Conservation (phyloP, 2,329 filamentous ascomycete species). For the Apiospora koreana region DNA sequence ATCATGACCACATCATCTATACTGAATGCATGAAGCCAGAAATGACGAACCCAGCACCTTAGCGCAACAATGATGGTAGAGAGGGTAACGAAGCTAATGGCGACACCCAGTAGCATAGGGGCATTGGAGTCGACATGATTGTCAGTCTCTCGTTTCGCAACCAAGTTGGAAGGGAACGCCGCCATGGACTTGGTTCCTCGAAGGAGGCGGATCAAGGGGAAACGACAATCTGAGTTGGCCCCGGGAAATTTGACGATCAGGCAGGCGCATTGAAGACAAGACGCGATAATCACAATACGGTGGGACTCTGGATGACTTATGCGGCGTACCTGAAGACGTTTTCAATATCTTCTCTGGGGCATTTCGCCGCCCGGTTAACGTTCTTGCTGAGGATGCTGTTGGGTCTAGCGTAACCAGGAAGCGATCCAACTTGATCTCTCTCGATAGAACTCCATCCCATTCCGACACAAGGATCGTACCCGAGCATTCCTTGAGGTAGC, state of each 20-base stretch:
- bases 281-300: not conserved
- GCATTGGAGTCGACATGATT: slow-evolving; percentile 1
- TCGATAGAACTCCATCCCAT: not conserved
- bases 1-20: slow-evolving; percentile 16
- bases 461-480: not conserved
- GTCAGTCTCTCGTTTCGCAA: not conserved
- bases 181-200: not conserved
- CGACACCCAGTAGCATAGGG: slow-evolving; percentile 13
- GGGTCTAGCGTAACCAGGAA: not conserved
- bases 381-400: not conserved
- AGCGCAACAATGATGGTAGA: slow-evolving; percentile 9
- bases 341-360: not conserved
- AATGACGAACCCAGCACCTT: slow-evolving; percentile 14
- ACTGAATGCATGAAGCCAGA: slow-evolving; percentile 15
- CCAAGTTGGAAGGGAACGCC: not conserved
- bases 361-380: not conserved
- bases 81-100: not conserved
- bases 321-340: not conserved
- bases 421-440: not conserved
- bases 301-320: not conserved
- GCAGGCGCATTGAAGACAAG: not conserved
- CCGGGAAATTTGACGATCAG: not conserved
- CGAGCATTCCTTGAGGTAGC: not conserved
- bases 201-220: not conserved
- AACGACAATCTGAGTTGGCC: not conserved